A percentile compares a stretch with the other conserved stretches of the same genome.
Evolutionary conservation across 352 stramenopile genomes (phyloP).

Genomic region (Phytopythium montanum): DNA sequence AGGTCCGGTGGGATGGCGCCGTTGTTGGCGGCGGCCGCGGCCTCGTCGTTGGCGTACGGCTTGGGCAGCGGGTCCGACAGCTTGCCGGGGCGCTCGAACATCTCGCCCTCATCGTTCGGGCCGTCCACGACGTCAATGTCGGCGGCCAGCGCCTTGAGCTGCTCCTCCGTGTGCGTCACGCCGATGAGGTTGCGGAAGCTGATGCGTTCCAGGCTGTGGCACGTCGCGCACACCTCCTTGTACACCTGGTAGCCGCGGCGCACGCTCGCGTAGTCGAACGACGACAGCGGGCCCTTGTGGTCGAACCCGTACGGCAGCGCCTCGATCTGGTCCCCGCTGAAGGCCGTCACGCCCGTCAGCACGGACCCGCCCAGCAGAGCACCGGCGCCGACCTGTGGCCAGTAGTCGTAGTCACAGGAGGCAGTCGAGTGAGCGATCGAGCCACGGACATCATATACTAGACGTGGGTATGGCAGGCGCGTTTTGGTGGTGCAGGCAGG

Average conservation of each 20-base stretch:
- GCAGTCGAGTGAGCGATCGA: no score
- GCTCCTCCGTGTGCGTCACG: conserved; percentile 93
- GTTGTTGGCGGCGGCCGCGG: conserved; percentile 96
- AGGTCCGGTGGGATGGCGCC: conserved; percentile 97
- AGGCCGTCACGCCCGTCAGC: conserved; percentile 73
- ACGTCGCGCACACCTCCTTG: conserved; percentile 97
- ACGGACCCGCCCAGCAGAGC: conserved; percentile 71
- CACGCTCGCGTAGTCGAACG: conserved; percentile 92
- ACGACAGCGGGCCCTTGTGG: conserved; percentile 79
- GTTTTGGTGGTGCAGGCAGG: conserved; percentile 64
- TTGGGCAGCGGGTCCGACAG: conserved; percentile 94
- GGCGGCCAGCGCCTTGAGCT: conserved; percentile 89
- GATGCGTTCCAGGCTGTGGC: conserved; percentile 96
- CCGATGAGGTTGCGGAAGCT: conserved; percentile 98
- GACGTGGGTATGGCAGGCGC: conserved; percentile 6
- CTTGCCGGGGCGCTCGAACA: conserved; percentile 99
- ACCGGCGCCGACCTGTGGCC: conserved; percentile 51
- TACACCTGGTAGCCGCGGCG: conserved; percentile 99
- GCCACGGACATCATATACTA: neutral
- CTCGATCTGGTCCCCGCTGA: conserved; percentile 86
- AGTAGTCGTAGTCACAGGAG: neutral
- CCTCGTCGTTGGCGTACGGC: conserved; percentile 97
- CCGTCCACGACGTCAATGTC: conserved; percentile 97
- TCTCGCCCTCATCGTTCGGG: conserved; percentile 98
- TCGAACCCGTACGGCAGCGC: conserved; percentile 88